Percentiles rank a stretch among this genome's conserved stretches.
Evolutionary conservation across 1,284 basidiomycete species (phyloP).

Genomic region (Marasmius oreades): DNA sequence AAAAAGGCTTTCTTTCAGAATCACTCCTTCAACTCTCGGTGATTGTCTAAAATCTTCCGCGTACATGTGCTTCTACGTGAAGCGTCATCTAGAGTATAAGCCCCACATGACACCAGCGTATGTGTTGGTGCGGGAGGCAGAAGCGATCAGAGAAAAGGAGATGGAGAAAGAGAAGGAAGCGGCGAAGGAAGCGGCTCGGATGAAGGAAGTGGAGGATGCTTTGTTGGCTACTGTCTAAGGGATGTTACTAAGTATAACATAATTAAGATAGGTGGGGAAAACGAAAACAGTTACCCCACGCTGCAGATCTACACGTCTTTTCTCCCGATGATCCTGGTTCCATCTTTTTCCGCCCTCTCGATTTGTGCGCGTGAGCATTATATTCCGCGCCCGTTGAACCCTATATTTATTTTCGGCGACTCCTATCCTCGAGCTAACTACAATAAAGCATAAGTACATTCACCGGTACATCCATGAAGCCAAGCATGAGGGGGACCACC

Average conservation of each 20-base stretch:
- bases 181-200: constrained; percentile 14
- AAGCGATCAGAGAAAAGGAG: constrained; percentile 63
- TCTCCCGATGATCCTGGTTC: too few species aligned
- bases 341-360: too few species aligned
- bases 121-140: constrained; percentile 62
- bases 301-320: too few species aligned
- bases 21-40: constrained; percentile 65
- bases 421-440: too few species aligned
- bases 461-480: too few species aligned
- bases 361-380: too few species aligned
- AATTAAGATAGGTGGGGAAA: neutral
- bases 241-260: neutral
- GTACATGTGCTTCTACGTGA: constrained; percentile 94
- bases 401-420: too few species aligned
- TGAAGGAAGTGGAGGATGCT: constrained; percentile 62
- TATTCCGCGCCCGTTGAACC: too few species aligned
- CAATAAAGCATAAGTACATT: too few species aligned
- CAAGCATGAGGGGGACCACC: too few species aligned
- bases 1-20: constrained; percentile 38
- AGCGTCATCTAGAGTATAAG: constrained; percentile 81
- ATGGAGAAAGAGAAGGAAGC: constrained; percentile 50
- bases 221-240: constrained; percentile 34
- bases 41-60: constrained; percentile 69
- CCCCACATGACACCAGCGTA: constrained; percentile 66
- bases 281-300: too few species aligned